Evolutionary conservation across 139 green algal species (phyloP).

Genomic region (Desmodesmus armatus): DNA sequence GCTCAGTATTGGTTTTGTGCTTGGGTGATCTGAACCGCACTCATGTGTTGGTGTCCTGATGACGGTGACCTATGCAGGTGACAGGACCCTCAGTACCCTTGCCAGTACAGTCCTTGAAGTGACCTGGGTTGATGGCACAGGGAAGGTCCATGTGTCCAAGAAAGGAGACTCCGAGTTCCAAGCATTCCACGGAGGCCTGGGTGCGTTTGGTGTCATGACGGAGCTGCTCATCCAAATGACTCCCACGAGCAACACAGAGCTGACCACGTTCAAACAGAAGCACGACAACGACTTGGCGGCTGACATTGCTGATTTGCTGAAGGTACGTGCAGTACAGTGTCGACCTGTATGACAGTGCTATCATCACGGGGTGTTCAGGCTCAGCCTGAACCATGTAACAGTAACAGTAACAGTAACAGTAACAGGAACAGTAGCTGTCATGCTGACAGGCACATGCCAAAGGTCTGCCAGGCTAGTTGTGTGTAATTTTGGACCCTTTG

Average conservation of each 20-base stretch:
- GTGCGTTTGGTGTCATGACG: slow-evolving; percentile 23
- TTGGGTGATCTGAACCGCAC: no score
- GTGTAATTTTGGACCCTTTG: no score
- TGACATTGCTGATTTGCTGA: slow-evolving; percentile 17
- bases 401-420: no score
- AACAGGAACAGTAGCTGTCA: no score
- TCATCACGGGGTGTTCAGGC: background rate
- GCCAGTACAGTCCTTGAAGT: background rate
- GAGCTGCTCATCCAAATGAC: slow-evolving; percentile 28
- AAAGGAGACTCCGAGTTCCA: background rate
- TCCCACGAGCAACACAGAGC: background rate
- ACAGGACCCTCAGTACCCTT: background rate
- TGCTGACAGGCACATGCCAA: no score
- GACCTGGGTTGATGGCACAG: slow-evolving; percentile 5
- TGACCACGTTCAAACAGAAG: background rate
- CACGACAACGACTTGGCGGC: slow-evolving; percentile 19
- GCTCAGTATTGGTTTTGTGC: no score
- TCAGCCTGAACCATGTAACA: no score
- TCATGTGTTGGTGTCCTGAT: no score
- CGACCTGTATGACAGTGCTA: background rate
- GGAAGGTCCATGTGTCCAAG: background rate
- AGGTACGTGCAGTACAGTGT: background rate
- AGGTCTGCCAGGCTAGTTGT: no score
- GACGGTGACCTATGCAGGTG: no score
- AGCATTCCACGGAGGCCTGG: slow-evolving; percentile 1